Evolutionary conservation across 371 early-diverging fungal genomes (phyloP).

Genomic region (Mucor saturninus): DNA sequence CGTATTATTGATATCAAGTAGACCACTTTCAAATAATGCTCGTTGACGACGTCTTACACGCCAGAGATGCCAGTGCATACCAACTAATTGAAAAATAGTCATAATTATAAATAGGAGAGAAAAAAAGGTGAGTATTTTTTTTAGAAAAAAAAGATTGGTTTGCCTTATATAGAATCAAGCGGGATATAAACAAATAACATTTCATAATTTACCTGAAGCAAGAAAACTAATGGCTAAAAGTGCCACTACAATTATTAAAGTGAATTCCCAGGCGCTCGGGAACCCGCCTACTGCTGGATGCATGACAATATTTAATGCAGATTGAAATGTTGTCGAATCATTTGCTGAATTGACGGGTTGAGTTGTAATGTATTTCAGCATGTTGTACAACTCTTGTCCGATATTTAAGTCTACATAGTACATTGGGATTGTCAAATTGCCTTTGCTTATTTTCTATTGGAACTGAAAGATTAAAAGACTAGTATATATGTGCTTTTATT

Average conservation of each 20-base stretch:
- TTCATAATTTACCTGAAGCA: slow-evolving; percentile 50
- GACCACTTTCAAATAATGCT: slow-evolving; percentile 40
- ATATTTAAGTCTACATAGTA: slow-evolving; percentile 46
- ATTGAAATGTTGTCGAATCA: slow-evolving; percentile 25
- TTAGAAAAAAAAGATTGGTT: background rate
- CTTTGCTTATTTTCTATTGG: slow-evolving; percentile 34
- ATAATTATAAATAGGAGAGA: slow-evolving; percentile 12
- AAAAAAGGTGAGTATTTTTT: slow-evolving; percentile 6
- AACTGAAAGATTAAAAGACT: background rate
- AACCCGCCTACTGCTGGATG: slow-evolving; percentile 50
- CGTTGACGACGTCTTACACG: slow-evolving; percentile 50
- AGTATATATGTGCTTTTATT: background rate
- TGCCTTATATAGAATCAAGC: slow-evolving; percentile 11
- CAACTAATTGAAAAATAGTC: slow-evolving; percentile 33
- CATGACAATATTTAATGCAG: slow-evolving; percentile 34
- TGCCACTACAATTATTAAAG: slow-evolving; percentile 60
- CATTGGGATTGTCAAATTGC: slow-evolving; percentile 43
- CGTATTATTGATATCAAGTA: slow-evolving; percentile 17
- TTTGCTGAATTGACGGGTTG: slow-evolving; percentile 16
- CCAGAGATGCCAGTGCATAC: slow-evolving; percentile 59
- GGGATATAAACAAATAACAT: slow-evolving; percentile 17
- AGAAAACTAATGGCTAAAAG: slow-evolving; percentile 56
- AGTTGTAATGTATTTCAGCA: slow-evolving; percentile 25
- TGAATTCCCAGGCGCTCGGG: slow-evolving; percentile 64
- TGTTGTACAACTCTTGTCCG: slow-evolving; percentile 34